phyloP scores from a whole-genome alignment of 2,329 filamentous ascomycete species.

The Diaporthe caulivora region DNA sequence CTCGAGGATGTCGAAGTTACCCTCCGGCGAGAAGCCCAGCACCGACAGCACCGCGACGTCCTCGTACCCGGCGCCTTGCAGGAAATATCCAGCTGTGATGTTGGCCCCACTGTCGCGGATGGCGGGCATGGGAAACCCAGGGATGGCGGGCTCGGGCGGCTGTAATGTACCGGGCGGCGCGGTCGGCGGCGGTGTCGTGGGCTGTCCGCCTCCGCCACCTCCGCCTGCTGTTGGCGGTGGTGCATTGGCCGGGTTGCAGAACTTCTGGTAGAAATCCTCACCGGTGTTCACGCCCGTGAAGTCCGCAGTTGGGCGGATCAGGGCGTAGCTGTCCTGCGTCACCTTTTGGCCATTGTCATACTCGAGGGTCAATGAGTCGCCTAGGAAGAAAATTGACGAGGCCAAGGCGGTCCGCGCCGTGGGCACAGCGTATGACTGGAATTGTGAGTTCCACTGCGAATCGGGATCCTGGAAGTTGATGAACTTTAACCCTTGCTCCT shows the following conservation, averaged over 20 bases:
- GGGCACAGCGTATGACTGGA: conserved; percentile 47
- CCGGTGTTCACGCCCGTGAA: conserved; percentile 49
- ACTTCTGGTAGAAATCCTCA: conserved; percentile 52
- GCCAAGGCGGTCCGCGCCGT: conserved; percentile 42
- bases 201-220: conserved; percentile 2
- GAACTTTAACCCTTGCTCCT: conserved; percentile 57
- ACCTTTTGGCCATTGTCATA: conserved; percentile 50
- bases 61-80: conserved; percentile 50
- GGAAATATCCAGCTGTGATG: conserved; percentile 50
- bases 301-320: conserved; percentile 44
- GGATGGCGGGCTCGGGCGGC: conserved; percentile 40
- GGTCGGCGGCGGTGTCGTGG: conserved; percentile 6
- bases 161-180: conserved; percentile 30
- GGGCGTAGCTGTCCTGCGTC: conserved; percentile 45
- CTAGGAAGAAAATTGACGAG: conserved; percentile 45
- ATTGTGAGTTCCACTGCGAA: conserved; percentile 61
- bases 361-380: conserved; percentile 47
- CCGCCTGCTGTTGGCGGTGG: conserved; percentile 34
- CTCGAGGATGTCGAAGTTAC: conserved; percentile 35
- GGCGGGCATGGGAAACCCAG: conserved; percentile 48
- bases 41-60: conserved; percentile 51
- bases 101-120: conserved; percentile 46
- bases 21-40: conserved; percentile 44
- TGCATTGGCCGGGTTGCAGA: conserved; percentile 47
- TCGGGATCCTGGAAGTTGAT: conserved; percentile 68